Evolutionary conservation across 495 filamentous ascomycete genomes (phyloP).

Genomic region (Amorphotheca resinae): DNA sequence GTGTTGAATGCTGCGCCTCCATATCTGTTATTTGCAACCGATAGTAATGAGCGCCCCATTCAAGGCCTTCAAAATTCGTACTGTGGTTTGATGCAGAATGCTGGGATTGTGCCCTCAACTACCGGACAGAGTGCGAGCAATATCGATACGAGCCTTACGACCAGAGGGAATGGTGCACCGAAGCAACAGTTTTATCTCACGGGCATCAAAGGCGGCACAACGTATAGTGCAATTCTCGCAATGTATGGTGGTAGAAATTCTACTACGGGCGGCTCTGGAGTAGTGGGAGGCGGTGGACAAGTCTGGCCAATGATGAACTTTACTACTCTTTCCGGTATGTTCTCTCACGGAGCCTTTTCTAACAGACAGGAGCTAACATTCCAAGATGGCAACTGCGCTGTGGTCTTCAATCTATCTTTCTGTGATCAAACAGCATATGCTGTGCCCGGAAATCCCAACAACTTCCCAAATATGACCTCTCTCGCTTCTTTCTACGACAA

Average conservation of each 20-base stretch:
- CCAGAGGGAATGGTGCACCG: conserved; percentile 46
- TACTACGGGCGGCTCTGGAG: conserved; percentile 33
- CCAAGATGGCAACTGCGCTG: conserved; percentile 53
- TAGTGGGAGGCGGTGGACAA: conserved; percentile 53
- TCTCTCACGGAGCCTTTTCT: conserved; percentile 14
- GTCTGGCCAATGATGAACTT: conserved; percentile 58
- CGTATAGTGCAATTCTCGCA: conserved; percentile 60
- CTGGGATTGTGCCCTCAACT: conserved; percentile 47
- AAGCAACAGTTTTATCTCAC: conserved; percentile 79
- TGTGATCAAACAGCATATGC: conserved; percentile 82
- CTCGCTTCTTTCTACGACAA: conserved; percentile 60
- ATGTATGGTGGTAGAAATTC: conserved; percentile 35
- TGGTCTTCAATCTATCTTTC: conserved; percentile 73
- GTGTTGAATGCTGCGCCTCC: conserved; percentile 50
- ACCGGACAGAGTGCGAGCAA: conserved; percentile 24
- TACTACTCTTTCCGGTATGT: conserved; percentile 63
- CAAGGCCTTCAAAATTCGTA: conserved; percentile 60
- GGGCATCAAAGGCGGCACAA: conserved; percentile 54
- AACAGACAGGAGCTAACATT: background rate
- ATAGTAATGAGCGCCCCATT: conserved; percentile 42
- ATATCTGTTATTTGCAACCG: conserved; percentile 70
- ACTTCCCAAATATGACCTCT: conserved; percentile 31
- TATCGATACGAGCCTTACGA: conserved; percentile 54
- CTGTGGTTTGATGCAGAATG: conserved; percentile 48
- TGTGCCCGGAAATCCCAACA: conserved; percentile 65